Evolutionary conservation across 1,284 basidiomycete species (phyloP).

Genomic region (Schizophyllum commune): DNA sequence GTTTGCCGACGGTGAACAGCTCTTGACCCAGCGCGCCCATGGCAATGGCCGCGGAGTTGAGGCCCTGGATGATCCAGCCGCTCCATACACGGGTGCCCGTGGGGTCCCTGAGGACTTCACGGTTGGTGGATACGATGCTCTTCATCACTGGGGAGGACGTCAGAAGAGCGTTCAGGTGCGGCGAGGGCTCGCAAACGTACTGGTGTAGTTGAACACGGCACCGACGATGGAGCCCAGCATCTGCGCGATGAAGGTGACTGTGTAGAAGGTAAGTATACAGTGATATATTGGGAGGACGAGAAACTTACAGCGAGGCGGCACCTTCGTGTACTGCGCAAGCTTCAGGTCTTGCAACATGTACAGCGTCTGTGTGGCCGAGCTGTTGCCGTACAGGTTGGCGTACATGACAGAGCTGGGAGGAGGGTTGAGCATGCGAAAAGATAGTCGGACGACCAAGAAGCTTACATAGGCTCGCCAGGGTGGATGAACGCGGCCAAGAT

Average conservation of each 20-base stretch:
- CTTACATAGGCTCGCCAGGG: slow-evolving; percentile 44
- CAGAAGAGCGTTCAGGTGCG: too few species aligned
- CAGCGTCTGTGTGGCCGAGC: slow-evolving; percentile 36
- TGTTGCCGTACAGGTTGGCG: slow-evolving; percentile 44
- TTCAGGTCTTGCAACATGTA: slow-evolving; percentile 41
- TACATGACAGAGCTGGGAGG: slow-evolving; percentile 39
- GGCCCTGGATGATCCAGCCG: slow-evolving; percentile 43
- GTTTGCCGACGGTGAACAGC: slow-evolving; percentile 35
- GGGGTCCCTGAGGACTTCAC: slow-evolving; percentile 39
- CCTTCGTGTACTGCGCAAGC: slow-evolving; percentile 44
- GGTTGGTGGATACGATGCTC: slow-evolving; percentile 39
- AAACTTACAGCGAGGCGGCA: slow-evolving; percentile 35
- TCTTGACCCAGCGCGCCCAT: slow-evolving; percentile 49
- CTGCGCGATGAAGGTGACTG: background rate
- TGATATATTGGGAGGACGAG: slow-evolving; percentile 37
- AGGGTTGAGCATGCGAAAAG: background rate
- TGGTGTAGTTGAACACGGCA: slow-evolving; percentile 41
- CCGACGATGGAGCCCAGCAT: slow-evolving; percentile 25
- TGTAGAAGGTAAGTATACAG: background rate
- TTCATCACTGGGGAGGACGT: slow-evolving; percentile 34
- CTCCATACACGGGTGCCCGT: slow-evolving; percentile 45
- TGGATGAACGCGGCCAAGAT: slow-evolving; percentile 46
- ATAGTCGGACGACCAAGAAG: background rate
- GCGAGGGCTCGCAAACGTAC: too few species aligned
- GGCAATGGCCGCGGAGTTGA: slow-evolving; percentile 48